phyloP scores from a whole-genome alignment of 257 asterid genomes.

The Solanum tarapatanum region DNA sequence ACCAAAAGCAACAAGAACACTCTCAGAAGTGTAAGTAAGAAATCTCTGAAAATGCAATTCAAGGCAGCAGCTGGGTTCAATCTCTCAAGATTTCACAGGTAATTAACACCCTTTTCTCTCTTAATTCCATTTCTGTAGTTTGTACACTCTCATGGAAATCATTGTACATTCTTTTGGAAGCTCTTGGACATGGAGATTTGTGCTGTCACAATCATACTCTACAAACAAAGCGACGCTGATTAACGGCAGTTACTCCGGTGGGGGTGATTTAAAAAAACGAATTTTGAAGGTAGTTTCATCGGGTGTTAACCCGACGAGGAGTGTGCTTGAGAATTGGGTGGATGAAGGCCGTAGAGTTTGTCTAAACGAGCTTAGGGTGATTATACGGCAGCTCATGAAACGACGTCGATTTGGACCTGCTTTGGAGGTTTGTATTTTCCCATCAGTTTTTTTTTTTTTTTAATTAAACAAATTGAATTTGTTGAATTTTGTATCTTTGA shows the following conservation, averaged over 20 bases:
- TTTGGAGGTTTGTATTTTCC: conserved; percentile 12
- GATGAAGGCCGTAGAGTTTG: conserved; percentile 17
- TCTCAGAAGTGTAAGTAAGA: not conserved
- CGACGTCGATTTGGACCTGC: conserved; percentile 16
- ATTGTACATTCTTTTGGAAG: not conserved
- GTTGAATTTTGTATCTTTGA: not conserved
- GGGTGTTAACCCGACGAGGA: not conserved
- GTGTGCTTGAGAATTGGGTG: conserved; percentile 23
- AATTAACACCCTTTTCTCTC: not conserved
- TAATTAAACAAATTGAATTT: not conserved
- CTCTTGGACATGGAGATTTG: not conserved
- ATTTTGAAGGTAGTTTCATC: conserved; percentile 6
- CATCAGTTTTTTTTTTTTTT: not conserved
- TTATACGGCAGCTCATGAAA: conserved; percentile 5
- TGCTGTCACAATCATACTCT: not conserved
- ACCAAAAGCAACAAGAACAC: not conserved
- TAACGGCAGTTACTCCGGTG: not conserved
- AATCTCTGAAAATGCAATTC: not conserved
- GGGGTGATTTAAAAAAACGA: not conserved
- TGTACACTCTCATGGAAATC: not conserved
- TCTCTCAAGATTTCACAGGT: not conserved
- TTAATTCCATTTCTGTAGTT: not conserved
- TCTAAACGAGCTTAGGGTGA: conserved; percentile 14
- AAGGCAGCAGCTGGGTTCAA: not conserved
- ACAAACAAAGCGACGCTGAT: not conserved